Base-by-base conservation (phyloP, 306 rosid genomes). In the Parietaria judaica region DNA sequence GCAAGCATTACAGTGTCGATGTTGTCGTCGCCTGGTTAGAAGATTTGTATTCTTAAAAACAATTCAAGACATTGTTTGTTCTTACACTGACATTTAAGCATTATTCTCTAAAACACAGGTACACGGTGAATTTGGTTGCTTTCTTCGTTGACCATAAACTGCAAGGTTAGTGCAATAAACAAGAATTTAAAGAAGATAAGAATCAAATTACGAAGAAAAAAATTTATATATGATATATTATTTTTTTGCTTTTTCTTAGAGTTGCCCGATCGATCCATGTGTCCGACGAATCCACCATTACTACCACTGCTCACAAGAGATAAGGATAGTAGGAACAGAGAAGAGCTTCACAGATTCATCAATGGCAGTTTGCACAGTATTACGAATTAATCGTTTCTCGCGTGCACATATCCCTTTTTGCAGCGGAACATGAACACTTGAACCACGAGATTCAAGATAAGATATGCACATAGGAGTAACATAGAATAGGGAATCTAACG, bases 1-100 rank as follows among this genome's bases (percentile, higher is more conserved):
- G 81, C 52, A 82, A 75, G 58, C 87, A 82, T 69, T 78, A 78
- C 71, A 66, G 76, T 6, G 81, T 72, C 68, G 84, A 79, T 15
- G 63, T 82, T 58, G 76, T 79, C 46, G 80, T 76, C 6, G 84
- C 84, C 37, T 73, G 82, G 84, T 73, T 60, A 56, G 55, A 57
- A 50, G 57, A 60, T 37, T 69, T 12, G 12, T 60, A 9, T 14
- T 48, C 67, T 51, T 16, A 43, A 61, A 45, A 44, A 49, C 41
- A 23, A 3, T 11, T 7, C 46, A 10, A 15, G n/a, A 6, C 5
- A 31, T 5, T 55, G 31, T 17, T 13, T 63, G 46, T 12, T 57
- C 5, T 31, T 16, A 35, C 36, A 9, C 36, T 37, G 36, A 36
- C 14, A 13, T 0, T 58, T 15, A 65, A 45, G 11, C 14, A 11